These are phyloP conservation scores for Hortaea werneckii DNA, from an alignment of 2,329 filamentous ascomycete genomes.

Conservation along the genomic window DNA sequence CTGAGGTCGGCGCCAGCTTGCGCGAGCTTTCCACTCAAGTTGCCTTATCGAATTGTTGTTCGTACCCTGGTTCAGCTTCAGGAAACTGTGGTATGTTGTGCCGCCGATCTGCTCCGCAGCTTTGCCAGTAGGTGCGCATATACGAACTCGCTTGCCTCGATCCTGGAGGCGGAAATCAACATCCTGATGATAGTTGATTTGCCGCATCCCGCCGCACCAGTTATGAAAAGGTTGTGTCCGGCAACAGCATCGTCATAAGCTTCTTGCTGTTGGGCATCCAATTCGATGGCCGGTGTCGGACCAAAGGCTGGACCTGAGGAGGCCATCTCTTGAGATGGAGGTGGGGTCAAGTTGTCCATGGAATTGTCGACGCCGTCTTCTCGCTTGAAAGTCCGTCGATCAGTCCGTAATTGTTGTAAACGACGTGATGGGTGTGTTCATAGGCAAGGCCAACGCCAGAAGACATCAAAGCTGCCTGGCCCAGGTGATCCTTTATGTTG, in stretches of 20 bases:
- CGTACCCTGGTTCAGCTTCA: conserved; percentile 43
- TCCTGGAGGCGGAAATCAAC: conserved; percentile 25
- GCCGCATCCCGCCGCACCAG: conserved; percentile 53
- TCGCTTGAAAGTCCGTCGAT: neutral
- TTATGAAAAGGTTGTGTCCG: conserved; percentile 53
- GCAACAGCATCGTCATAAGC: neutral
- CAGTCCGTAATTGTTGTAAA: neutral
- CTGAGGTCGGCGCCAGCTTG: conserved; percentile 26
- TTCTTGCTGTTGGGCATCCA: neutral
- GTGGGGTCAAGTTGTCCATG: neutral
- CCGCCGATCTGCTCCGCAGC: conserved; percentile 49
- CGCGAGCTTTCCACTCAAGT: conserved; percentile 18
- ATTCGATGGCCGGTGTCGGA: neutral
- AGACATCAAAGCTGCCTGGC: neutral
- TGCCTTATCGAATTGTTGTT: conserved; percentile 33
- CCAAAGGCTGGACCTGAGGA: neutral
- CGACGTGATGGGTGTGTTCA: neutral
- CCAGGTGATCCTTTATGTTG: too few relatives aligned
- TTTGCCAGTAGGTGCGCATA: conserved; percentile 51
- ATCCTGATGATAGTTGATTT: conserved; percentile 48
- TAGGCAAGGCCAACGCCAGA: neutral
- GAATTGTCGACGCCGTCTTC: neutral
- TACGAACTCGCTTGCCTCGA: conserved; percentile 29
- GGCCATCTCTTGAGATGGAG: neutral
- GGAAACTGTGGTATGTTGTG: conserved; percentile 43